Base-by-base conservation (phyloP, 164 flowering plant genomes). In the Taxillus chinensis region DNA sequence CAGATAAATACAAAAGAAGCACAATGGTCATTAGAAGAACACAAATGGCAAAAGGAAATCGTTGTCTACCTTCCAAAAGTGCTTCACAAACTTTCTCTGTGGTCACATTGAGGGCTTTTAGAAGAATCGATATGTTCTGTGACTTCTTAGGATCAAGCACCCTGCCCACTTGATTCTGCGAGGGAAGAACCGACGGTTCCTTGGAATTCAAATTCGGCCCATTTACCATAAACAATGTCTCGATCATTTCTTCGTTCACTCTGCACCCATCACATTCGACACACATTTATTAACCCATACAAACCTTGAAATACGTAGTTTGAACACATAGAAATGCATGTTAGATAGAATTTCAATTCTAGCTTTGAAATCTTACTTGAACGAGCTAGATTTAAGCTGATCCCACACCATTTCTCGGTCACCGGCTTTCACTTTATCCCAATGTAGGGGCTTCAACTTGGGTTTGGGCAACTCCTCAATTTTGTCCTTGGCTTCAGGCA, bases 161-260 rank as follows among this genome's bases (percentile, higher is more conserved):
- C 53, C 50, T 59, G 11, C 10, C 41, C 39, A 5, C 39, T 57
- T 55, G 58, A 55, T 55, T 55, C 39, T 3, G 39, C 8, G 39
- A 15, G 13, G 58, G 2, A 17, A 39, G 8, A 15, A 7, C 37
- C 5, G 58, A 12, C 8, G 41, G 10, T 0, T 55, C 58, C 39
- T 55, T 40, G 7, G 45, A 17, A 12, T 41, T 59, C 14, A 14
- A 45, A 50, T 45, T 58, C 39, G 65, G 15, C 5, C 49, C 40
- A 39, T 39, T 48, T 0, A 27, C 54, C 37, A 46, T 65, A 40
- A 67, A 67, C 2, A 67, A 45, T 39, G 65, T 42, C 42, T 67
- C 70, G 10, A 67, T 67, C 65, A 60, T 60, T 45, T 61, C 65
- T 55, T 67, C 70, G 16, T 67, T 61, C 38, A 67, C 70, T 67